Conservation (phyloP, 2,329 filamentous ascomycete species). For the Fusarium sp. region DNA sequence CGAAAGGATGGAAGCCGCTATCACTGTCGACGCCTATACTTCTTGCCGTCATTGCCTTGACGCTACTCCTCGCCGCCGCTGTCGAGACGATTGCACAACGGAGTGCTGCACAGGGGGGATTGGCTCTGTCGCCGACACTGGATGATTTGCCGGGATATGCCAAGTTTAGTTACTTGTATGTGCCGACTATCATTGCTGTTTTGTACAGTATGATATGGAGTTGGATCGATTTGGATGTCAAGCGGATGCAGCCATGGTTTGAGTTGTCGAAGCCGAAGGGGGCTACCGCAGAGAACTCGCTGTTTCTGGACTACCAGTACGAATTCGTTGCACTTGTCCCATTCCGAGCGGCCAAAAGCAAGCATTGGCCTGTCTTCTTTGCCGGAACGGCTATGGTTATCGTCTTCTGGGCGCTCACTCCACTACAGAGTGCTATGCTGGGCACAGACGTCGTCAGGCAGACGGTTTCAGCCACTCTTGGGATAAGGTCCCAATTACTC, state of each 20-base stretch:
- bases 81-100: slow-evolving; percentile 59
- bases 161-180: slow-evolving; percentile 60
- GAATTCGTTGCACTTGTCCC: slow-evolving; percentile 53
- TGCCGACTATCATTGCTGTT: slow-evolving; percentile 66
- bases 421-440: too few species aligned
- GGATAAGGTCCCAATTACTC: too few species aligned
- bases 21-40: slow-evolving; percentile 51
- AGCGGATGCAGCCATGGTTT: slow-evolving; percentile 70
- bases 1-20: slow-evolving; percentile 37
- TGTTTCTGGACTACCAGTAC: slow-evolving; percentile 66
- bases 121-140: slow-evolving; percentile 43
- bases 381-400: slow-evolving; percentile 58
- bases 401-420: too few species aligned
- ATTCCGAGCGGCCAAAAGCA: slow-evolving; percentile 46
- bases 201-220: slow-evolving; percentile 68
- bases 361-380: slow-evolving; percentile 61
- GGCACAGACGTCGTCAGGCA: too few species aligned
- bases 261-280: slow-evolving; percentile 63
- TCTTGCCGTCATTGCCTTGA: slow-evolving; percentile 49
- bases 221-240: slow-evolving; percentile 70
- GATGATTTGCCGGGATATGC: slow-evolving; percentile 51
- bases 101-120: slow-evolving; percentile 56
- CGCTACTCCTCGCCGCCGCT: slow-evolving; percentile 54
- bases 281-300: slow-evolving; percentile 56
- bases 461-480: too few species aligned